phyloP scores from a whole-genome alignment of 192 early-diverging fungal species.

The Umbelopsis sp. region DNA sequence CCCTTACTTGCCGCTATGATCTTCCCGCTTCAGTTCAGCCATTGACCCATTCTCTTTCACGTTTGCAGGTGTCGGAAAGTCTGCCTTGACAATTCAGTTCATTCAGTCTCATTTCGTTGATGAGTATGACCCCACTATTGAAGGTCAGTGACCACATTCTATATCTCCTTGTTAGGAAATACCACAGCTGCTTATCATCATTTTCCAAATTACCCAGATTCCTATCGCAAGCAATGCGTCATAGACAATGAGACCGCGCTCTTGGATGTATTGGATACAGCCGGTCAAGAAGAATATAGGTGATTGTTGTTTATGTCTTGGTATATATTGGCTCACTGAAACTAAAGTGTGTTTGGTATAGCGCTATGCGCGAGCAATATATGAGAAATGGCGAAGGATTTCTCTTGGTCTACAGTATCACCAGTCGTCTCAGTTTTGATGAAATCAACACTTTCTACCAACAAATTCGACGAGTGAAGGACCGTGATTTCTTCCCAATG shows the following conservation, averaged over 20 bases:
- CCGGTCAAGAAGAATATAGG: slow-evolving; percentile 96
- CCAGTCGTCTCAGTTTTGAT: slow-evolving; percentile 88
- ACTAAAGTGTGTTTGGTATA: slow-evolving; percentile 23
- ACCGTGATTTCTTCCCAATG: slow-evolving; percentile 87
- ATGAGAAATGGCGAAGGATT: slow-evolving; percentile 97
- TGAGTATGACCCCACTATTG: slow-evolving; percentile 97
- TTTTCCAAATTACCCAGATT: slow-evolving; percentile 57
- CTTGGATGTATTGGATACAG: slow-evolving; percentile 94
- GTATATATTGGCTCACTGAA: background rate
- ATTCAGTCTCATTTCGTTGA: slow-evolving; percentile 84
- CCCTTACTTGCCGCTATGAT: no score
- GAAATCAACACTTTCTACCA: slow-evolving; percentile 89
- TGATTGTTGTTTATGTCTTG: slow-evolving; percentile 23
- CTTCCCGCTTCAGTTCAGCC: background rate
- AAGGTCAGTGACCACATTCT: slow-evolving; percentile 51
- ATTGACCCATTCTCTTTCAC: background rate
- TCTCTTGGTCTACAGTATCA: slow-evolving; percentile 91
- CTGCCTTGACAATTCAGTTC: slow-evolving; percentile 82
- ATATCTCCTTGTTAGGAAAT: slow-evolving; percentile 10
- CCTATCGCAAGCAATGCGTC: slow-evolving; percentile 95
- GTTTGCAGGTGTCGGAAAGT: slow-evolving; percentile 67
- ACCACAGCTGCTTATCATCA: background rate
- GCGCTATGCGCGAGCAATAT: slow-evolving; percentile 94
- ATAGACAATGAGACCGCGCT: slow-evolving; percentile 88
- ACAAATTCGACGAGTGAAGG: slow-evolving; percentile 96